phyloP scores from a whole-genome alignment of 352 stramenopile species.

The Pythium phragmitis region DNA sequence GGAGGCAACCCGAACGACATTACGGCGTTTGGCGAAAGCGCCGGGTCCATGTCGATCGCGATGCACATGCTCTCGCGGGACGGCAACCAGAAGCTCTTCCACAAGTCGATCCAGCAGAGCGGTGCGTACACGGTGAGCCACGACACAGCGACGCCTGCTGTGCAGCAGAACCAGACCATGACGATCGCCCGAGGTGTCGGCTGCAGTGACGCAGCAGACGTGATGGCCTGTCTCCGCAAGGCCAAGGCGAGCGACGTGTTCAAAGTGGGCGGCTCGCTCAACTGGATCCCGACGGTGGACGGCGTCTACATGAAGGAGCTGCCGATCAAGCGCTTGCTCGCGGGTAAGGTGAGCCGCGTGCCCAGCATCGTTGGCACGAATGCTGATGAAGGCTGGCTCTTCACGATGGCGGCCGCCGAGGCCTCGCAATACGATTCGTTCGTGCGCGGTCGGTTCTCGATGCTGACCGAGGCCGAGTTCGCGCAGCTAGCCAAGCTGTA shows the following conservation, averaged over 20 bases:
- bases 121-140: background rate
- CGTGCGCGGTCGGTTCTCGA: background rate
- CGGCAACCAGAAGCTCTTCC: constrained; percentile 19
- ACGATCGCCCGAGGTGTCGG: background rate
- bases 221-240: constrained; percentile 4
- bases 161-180: background rate
- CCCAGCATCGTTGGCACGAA: constrained; percentile 16
- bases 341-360: constrained; percentile 4
- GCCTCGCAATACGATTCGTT: constrained; percentile 5
- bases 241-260: constrained; percentile 2
- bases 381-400: constrained; percentile 20
- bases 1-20: constrained; percentile 39
- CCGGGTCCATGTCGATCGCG: background rate
- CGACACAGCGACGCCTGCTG: background rate
- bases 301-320: constrained; percentile 4
- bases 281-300: constrained; percentile 14
- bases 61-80: constrained; percentile 18
- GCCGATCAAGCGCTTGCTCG: background rate
- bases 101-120: constrained; percentile 18
- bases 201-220: background rate
- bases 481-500: constrained; percentile 5
- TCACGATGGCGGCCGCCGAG: background rate
- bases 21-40: constrained; percentile 32
- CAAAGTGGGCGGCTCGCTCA: background rate
- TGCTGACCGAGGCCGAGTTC: constrained; percentile 8